phyloP scores from a whole-genome alignment of 208 protist genomes.

The Leishmania aethiopica region DNA sequence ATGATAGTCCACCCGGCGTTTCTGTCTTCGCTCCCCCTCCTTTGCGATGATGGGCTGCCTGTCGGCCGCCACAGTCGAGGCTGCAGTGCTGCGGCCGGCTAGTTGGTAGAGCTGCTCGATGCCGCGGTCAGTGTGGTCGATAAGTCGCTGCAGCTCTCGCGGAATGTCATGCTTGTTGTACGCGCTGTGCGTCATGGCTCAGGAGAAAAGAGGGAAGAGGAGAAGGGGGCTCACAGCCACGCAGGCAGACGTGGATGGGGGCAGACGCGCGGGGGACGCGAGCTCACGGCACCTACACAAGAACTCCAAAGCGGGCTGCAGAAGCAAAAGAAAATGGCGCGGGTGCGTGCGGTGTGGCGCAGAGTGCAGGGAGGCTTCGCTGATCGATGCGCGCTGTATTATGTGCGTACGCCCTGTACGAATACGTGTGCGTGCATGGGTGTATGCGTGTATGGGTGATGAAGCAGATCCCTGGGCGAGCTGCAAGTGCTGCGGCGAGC shows the following conservation, averaged over 20 bases:
- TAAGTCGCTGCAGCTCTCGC: conserved; percentile 43
- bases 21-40: not conserved
- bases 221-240: not conserved
- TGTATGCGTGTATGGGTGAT: not conserved
- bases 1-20: not conserved
- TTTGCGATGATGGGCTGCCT: not conserved
- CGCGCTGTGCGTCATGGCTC: conserved; percentile 1
- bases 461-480: not conserved
- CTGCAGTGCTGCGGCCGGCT: conserved; percentile 12
- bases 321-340: not conserved
- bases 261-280: not conserved
- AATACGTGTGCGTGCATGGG: not conserved
- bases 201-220: not conserved
- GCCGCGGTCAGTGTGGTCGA: conserved; percentile 67
- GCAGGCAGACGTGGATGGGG: not conserved
- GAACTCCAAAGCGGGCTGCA: no score
- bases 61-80: not conserved
- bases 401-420: not conserved
- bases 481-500: not conserved
- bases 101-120: conserved; percentile 70
- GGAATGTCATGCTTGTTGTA: conserved; percentile 38
- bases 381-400: not conserved
- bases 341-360: not conserved
- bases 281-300: not conserved
- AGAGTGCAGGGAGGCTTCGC: not conserved